Percentiles rank a stretch among this genome's conserved stretches.
phyloP scores from a whole-genome alignment of 352 stramenopile genomes.

The Elongisporangium prolatum region DNA sequence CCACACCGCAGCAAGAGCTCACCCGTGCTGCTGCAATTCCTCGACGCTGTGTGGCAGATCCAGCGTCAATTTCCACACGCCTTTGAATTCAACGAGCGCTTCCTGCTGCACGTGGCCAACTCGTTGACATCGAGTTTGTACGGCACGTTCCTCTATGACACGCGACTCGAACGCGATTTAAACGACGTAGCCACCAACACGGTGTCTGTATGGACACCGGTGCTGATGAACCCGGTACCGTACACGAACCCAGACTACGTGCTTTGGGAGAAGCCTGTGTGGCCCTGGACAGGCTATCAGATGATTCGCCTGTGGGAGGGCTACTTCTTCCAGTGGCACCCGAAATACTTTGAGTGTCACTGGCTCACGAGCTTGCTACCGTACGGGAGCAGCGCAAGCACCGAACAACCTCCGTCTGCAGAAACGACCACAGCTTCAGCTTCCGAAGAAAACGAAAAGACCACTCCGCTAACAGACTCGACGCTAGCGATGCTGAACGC shows the following conservation, averaged over 20 bases:
- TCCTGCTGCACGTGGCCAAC: constrained; percentile 79
- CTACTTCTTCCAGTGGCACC: constrained; percentile 86
- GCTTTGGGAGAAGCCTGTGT: constrained; percentile 48
- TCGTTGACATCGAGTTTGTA: constrained; percentile 76
- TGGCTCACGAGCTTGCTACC: constrained; percentile 59
- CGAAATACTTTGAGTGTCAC: constrained; percentile 75
- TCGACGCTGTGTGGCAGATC: constrained; percentile 84
- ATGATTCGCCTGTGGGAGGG: constrained; percentile 79
- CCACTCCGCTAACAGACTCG: not conserved
- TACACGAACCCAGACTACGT: constrained; percentile 57
- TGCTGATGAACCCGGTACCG: constrained; percentile 39
- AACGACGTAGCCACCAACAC: constrained; percentile 50
- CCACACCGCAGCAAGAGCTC: constrained; percentile 71
- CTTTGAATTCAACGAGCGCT: constrained; percentile 86
- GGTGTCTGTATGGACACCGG: constrained; percentile 78
- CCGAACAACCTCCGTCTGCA: constrained; percentile 12
- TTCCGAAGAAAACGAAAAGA: not conserved
- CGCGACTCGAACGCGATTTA: constrained; percentile 55
- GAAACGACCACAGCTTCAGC: constrained; percentile 9
- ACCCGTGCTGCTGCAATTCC: constrained; percentile 85
- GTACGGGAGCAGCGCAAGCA: constrained; percentile 5
- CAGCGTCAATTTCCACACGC: constrained; percentile 69
- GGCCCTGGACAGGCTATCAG: constrained; percentile 75
- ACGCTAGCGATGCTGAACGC: not conserved
- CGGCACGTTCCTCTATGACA: constrained; percentile 81